phyloP scores from a whole-genome alignment of 306 rosid genomes.

The Glycine tomentella region DNA sequence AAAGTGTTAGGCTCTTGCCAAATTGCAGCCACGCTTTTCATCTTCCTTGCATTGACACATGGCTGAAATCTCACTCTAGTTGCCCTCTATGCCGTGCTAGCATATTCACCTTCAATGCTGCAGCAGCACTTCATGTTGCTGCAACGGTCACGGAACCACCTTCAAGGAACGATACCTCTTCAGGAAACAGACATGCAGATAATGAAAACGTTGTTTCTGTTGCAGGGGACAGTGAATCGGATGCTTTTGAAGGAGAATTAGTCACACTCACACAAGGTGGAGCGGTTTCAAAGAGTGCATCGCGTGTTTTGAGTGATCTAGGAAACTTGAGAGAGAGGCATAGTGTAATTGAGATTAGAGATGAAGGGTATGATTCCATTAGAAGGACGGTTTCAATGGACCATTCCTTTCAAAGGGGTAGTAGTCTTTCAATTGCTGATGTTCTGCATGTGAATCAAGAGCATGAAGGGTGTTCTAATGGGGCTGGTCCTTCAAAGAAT shows the following conservation, averaged over 20 bases:
- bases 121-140: slow-evolving; percentile 41
- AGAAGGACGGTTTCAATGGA: slow-evolving; percentile 90
- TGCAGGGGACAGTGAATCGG: slow-evolving; percentile 1
- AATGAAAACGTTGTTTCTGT: slow-evolving; percentile 9
- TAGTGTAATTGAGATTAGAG: slow-evolving; percentile 67
- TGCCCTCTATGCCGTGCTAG: slow-evolving; percentile 93
- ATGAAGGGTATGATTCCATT: slow-evolving; percentile 56
- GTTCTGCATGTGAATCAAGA: slow-evolving; percentile 58
- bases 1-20: slow-evolving; percentile 75
- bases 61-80: slow-evolving; percentile 90
- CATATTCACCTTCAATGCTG: slow-evolving; percentile 54
- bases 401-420: slow-evolving; percentile 54
- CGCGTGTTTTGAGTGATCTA: slow-evolving; percentile 68
- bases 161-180: slow-evolving; percentile 45
- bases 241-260: slow-evolving; percentile 46
- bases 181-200: slow-evolving; percentile 46
- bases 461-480: slow-evolving; percentile 55
- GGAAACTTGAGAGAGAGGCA: slow-evolving; percentile 70
- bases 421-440: slow-evolving; percentile 55
- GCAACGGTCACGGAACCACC: slow-evolving; percentile 35
- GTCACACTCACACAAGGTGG: neutral
- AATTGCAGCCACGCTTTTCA: slow-evolving; percentile 95
- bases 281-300: slow-evolving; percentile 52
- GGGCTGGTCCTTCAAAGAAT: slow-evolving; percentile 65
- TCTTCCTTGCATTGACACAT: slow-evolving; percentile 81